phyloP scores from a whole-genome alignment of 1,284 basidiomycete species.

The Malassezia dermatis region DNA sequence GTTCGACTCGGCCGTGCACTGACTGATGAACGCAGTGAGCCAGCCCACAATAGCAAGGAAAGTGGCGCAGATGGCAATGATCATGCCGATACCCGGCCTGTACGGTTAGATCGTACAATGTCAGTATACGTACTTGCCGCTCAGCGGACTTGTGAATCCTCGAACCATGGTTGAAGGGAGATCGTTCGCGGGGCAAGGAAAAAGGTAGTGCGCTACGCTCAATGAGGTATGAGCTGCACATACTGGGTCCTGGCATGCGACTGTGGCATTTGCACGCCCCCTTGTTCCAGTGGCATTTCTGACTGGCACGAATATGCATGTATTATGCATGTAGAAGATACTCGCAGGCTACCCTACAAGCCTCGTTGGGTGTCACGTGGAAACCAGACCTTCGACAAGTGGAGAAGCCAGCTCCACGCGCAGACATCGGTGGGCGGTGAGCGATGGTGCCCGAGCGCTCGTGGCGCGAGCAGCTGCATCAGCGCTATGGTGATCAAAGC shows the following conservation, averaged over 20 bases:
- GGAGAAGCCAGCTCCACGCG: background rate
- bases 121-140: background rate
- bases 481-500: constrained; percentile 13
- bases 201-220: background rate
- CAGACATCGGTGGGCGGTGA: background rate
- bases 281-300: background rate
- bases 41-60: constrained; percentile 72
- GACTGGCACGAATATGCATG: background rate
- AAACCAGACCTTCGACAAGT: background rate
- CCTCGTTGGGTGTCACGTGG: background rate
- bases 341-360: background rate
- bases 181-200: background rate
- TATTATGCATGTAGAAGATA: background rate
- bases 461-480: constrained; percentile 7
- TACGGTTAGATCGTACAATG: background rate
- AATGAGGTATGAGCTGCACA: background rate
- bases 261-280: background rate
- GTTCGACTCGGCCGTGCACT: constrained; percentile 35
- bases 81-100: background rate
- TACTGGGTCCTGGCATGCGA: background rate
- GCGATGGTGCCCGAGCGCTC: constrained; percentile 10
- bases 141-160: background rate
- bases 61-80: constrained; percentile 2
- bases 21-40: constrained; percentile 83
- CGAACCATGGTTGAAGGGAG: background rate